Evolutionary conservation across 2,329 filamentous ascomycete genomes (phyloP).

Genomic region (Phoma herbarum): DNA sequence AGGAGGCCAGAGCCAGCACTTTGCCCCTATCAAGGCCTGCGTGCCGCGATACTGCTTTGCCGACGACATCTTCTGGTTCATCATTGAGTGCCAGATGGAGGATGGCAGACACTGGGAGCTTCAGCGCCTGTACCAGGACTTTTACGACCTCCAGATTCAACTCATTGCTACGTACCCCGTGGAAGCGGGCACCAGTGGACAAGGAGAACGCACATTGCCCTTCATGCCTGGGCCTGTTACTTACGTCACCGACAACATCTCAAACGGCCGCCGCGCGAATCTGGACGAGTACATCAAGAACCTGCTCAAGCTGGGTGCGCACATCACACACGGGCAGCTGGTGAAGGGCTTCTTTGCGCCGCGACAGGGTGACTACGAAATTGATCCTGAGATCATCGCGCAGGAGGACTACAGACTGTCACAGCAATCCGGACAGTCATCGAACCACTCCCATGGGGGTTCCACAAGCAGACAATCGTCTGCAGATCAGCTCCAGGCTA

Average conservation of each 20-base stretch:
- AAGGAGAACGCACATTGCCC: conserved; percentile 79
- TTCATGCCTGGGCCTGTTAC: conserved; percentile 99
- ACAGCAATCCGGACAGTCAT: conserved; percentile 57
- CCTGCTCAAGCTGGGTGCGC: conserved; percentile 79
- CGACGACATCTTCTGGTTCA: conserved; percentile 99
- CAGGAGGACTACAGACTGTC: conserved; percentile 79
- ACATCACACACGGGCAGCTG: conserved; percentile 84
- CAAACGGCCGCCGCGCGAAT: conserved; percentile 89
- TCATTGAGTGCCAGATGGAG: conserved; percentile 89
- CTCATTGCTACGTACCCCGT: conserved; percentile 90
- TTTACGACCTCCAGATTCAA: conserved; percentile 98
- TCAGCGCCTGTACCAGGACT: conserved; percentile 95
- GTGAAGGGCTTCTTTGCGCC: conserved; percentile 93
- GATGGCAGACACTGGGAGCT: conserved; percentile 93
- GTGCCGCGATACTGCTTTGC: conserved; percentile 95
- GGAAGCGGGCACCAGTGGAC: conserved; percentile 86
- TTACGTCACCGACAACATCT: conserved; percentile 97
- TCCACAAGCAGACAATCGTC: conserved; percentile 50
- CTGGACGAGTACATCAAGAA: conserved; percentile 96
- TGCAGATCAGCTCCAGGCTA: conserved; percentile 50
- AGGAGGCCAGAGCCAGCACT: conserved; percentile 59
- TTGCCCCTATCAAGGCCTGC: conserved; percentile 80
- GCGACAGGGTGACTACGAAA: conserved; percentile 90
- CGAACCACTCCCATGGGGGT: conserved; percentile 48
- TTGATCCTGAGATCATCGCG: conserved; percentile 72